phyloP scores from a whole-genome alignment of 352 stramenopile species.

The Saprolegnia diclina region DNA sequence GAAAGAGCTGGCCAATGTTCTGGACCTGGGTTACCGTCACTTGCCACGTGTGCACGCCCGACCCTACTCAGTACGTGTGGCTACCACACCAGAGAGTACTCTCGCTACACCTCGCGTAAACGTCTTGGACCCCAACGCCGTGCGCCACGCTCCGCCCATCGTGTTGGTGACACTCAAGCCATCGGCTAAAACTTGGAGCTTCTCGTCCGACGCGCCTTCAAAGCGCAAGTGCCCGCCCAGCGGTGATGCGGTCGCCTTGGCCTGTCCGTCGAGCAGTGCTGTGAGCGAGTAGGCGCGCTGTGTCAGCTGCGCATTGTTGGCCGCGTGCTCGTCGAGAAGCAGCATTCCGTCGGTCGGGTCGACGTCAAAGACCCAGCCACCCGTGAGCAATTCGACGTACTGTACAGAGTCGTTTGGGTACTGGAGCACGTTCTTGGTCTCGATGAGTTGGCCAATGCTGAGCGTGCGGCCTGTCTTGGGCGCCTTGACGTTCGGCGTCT shows the following conservation, averaged over 20 bases:
- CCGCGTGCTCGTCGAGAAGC: constrained; percentile 24
- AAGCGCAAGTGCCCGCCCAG: constrained; percentile 1
- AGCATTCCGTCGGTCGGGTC: constrained; percentile 23
- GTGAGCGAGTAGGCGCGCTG: background rate
- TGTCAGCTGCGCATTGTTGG: background rate
- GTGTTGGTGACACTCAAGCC: background rate
- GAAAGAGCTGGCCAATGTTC: constrained; percentile 13
- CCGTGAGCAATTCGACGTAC: constrained; percentile 4
- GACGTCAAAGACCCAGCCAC: constrained; percentile 24
- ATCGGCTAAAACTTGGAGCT: background rate
- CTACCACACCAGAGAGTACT: background rate
- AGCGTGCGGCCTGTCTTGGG: constrained; percentile 19
- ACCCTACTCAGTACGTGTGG: constrained; percentile 12
- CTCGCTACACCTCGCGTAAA: constrained; percentile 7
- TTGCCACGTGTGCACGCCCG: constrained; percentile 21
- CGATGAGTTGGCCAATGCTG: constrained; percentile 25
- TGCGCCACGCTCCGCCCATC: background rate
- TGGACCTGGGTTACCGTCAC: background rate
- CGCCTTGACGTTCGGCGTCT: constrained; percentile 11
- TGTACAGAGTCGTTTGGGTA: constrained; percentile 1
- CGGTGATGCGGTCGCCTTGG: background rate
- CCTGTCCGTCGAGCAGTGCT: background rate
- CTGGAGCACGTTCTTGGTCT: constrained; percentile 8
- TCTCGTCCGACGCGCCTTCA: background rate
- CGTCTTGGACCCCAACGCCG: constrained; percentile 10